Conservation (phyloP, 768 basidiomycete genomes). For the Suillus americanus region DNA sequence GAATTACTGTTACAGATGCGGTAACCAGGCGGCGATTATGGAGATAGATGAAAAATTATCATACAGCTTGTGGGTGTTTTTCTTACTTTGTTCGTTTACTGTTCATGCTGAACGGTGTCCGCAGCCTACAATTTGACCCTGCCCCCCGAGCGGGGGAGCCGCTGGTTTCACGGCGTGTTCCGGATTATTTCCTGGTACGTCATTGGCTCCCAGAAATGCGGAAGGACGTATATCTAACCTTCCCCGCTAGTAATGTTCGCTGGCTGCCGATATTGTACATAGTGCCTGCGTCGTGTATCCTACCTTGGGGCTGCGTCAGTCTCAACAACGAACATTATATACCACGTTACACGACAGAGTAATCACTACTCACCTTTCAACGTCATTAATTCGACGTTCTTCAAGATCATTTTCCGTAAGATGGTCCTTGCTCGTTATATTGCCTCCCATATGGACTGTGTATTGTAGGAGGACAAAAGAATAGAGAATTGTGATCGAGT, state of each 20-base stretch:
- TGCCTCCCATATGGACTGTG: background rate
- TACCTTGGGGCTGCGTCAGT: constrained; percentile 10
- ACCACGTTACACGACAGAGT: constrained; percentile 16
- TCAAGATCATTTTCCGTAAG: constrained; percentile 3
- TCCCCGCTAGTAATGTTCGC: constrained; percentile 15
- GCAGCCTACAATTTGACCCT: constrained; percentile 98
- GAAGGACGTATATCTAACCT: constrained; percentile 1
- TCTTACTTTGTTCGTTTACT: constrained; percentile 6
- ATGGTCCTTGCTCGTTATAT: background rate
- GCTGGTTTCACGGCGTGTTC: constrained; percentile 92
- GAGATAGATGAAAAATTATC: constrained; percentile 99
- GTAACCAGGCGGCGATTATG: constrained; percentile 99
- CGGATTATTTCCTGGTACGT: constrained; percentile 90
- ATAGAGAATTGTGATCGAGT: background rate
- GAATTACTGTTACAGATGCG: constrained; percentile 99
- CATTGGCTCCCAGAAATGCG: background rate
- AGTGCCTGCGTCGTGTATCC: constrained; percentile 21
- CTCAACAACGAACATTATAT: constrained; percentile 16
- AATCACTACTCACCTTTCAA: constrained; percentile 6
- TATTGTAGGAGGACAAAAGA: constrained; percentile 3
- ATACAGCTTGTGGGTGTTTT: constrained; percentile 77
- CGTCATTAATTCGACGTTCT: background rate
- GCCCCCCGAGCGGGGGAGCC: constrained; percentile 98
- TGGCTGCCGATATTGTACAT: constrained; percentile 24
- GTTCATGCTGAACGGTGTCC: background rate